These are phyloP conservation scores for Beauveria asiatica DNA, from an alignment of 2,329 filamentous ascomycete species.

Conservation along the genomic window DNA sequence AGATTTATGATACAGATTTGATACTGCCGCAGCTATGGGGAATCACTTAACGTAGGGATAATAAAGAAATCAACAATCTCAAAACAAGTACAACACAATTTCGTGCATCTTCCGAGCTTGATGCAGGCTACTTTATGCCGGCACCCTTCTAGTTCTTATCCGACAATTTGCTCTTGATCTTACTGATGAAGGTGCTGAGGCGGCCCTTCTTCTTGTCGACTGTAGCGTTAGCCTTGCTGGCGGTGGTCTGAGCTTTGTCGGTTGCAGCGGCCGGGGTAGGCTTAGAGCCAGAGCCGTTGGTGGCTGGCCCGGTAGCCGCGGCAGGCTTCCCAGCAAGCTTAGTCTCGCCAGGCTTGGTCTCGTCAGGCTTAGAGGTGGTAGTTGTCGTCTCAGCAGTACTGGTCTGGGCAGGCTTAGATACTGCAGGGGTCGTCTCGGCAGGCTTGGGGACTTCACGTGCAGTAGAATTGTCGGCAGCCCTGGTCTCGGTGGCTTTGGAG, in stretches of 20 bases:
- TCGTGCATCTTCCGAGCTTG: background rate
- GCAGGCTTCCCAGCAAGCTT: conserved; percentile 11
- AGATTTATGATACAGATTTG: conserved; percentile 25
- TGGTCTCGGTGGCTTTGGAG: background rate
- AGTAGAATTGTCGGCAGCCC: background rate
- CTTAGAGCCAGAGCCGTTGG: conserved; percentile 18
- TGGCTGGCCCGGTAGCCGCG: conserved; percentile 12
- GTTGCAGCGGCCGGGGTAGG: conserved; percentile 11
- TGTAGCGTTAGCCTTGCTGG: background rate
- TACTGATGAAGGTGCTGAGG: conserved; percentile 53
- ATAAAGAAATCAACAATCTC: conserved; percentile 27
- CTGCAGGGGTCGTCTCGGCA: background rate
- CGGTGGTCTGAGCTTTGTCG: background rate
- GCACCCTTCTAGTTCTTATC: conserved; percentile 20
- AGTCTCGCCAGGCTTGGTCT: conserved; percentile 5
- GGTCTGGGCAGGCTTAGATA: conserved; percentile 1
- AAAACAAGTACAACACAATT: conserved; percentile 13
- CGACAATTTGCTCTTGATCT: conserved; percentile 41
- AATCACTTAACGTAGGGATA: conserved; percentile 30
- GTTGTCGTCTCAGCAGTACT: background rate
- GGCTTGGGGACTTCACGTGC: background rate
- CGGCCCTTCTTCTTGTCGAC: conserved; percentile 46
- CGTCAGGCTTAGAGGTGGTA: too few relatives aligned
- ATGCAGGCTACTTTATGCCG: background rate
- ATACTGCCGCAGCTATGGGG: conserved; percentile 17